Base-by-base conservation (phyloP, 805 yeast species). In the Zygoascus ofunaensis region DNA sequence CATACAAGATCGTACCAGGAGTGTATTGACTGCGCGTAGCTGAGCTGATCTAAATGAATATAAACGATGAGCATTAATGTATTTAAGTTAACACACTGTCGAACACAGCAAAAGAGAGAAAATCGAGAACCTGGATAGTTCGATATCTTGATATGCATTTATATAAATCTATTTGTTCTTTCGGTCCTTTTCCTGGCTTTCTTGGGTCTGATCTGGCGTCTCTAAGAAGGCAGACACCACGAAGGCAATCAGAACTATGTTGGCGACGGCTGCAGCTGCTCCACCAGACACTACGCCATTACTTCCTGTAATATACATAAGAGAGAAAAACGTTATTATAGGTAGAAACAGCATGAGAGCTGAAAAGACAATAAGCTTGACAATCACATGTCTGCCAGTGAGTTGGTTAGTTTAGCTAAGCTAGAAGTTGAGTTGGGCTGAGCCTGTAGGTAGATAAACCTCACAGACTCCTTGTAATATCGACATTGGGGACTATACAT, bases 1-100 rank as follows among this genome's bases (percentile, higher is more conserved):
- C 95, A 14, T 90, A 82, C 63, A 82, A 87, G 61, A 87, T 92
- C 49, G 73, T 92, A 50, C 98, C 98, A 3, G 87, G 80, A 56
- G 64, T 92, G 4, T 90, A 87, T 62, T 89, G 65, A 39, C 4
- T 14, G n/a, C n/a, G n/a, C n/a, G n/a, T n/a, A n/a, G n/a, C n/a
- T n/a, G n/a, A n/a, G n/a, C n/a, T n/a, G n/a, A n/a, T n/a, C n/a
- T n/a, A n/a, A n/a, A n/a, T n/a, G n/a, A n/a, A n/a, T n/a, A n/a
- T n/a, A n/a, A n/a, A n/a, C n/a, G n/a, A n/a, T n/a, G n/a, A n/a
- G n/a, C n/a, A n/a, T n/a, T n/a, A n/a, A n/a, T n/a, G n/a, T n/a
- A n/a, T n/a, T n/a, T n/a, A n/a, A n/a, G n/a, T n/a, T n/a, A n/a
- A n/a, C n/a, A n/a, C n/a, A n/a, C n/a, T n/a, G n/a, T n/a, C n/a